A percentile compares a stretch with the other conserved stretches of the same genome.
phyloP scores from a whole-genome alignment of 768 basidiomycete genomes.

The Fomitopsis pulvina region DNA sequence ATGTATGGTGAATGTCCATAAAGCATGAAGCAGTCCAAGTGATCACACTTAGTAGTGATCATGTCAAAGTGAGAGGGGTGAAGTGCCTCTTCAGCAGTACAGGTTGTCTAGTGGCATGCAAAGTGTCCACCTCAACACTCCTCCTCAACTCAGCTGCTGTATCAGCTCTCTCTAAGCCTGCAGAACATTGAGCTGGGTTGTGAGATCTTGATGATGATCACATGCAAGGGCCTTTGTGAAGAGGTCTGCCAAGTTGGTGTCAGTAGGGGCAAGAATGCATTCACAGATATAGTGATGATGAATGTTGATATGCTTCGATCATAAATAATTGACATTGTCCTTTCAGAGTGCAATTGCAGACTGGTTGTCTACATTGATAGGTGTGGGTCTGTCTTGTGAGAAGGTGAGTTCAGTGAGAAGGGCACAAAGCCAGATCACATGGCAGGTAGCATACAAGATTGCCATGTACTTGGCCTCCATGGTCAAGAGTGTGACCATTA shows the following conservation, averaged over 20 bases:
- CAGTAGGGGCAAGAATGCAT: constrained; percentile 21
- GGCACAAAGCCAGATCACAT: constrained; percentile 27
- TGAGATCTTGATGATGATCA: too few species aligned
- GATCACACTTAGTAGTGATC: too few species aligned
- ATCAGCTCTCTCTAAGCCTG: too few species aligned
- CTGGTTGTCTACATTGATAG: constrained; percentile 7
- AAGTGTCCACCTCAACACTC: too few species aligned
- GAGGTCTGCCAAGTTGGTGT: constrained; percentile 31
- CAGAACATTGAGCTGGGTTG: too few species aligned
- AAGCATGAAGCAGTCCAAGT: too few species aligned
- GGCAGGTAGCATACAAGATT: constrained; percentile 19
- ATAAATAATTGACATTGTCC: constrained; percentile 10
- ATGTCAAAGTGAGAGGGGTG: too few species aligned
- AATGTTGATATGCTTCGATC: constrained; percentile 28
- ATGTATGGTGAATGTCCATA: too few species aligned
- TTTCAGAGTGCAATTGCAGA: constrained; percentile 8
- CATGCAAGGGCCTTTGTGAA: constrained; percentile 30
- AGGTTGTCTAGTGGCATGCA: too few species aligned
- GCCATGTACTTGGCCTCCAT: constrained; percentile 35
- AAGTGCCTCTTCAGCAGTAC: too few species aligned
- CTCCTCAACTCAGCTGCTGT: too few species aligned
- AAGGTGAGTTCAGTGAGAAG: constrained; percentile 21
- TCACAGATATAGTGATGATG: constrained; percentile 25
- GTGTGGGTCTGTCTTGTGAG: background rate
- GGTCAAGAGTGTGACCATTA: too few species aligned